phyloP scores from a whole-genome alignment of 257 asterid species.

The Forsythia viridissima region DNA sequence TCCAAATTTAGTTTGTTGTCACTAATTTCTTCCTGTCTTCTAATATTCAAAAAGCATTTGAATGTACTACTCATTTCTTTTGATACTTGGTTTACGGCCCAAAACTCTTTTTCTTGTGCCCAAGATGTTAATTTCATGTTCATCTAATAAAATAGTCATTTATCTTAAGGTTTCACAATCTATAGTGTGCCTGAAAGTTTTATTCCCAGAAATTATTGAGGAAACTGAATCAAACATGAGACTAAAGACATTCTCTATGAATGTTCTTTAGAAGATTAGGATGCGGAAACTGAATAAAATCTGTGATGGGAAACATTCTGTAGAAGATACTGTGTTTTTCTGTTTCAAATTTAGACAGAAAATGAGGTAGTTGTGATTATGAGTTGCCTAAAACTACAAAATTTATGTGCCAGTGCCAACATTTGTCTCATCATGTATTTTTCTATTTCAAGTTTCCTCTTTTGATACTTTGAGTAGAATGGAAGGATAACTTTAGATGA shows the following conservation, averaged over 20 bases:
- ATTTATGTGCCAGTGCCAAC: neutral
- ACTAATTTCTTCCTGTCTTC: neutral
- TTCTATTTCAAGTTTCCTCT: neutral
- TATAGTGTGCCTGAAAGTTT: neutral
- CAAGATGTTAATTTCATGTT: neutral
- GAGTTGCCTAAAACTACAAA: neutral
- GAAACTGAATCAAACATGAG: neutral
- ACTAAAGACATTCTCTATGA: neutral
- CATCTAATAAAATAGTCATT: too few species aligned
- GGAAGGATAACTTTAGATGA: neutral
- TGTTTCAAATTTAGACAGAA: neutral
- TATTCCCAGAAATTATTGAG: neutral
- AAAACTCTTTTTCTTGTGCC: neutral
- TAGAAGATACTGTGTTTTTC: neutral
- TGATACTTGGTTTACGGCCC: neutral
- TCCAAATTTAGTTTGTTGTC: too few species aligned
- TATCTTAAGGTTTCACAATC: neutral
- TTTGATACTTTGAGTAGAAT: conserved; percentile 7
- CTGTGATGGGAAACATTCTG: neutral
- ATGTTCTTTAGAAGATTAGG: neutral
- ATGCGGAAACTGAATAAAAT: neutral
- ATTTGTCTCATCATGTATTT: neutral
- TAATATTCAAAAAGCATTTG: neutral
- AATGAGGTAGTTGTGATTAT: neutral
- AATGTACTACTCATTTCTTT: neutral